Base-by-base conservation (phyloP, 176 grass and related monocot genomes). In the Dactylis glomerata region DNA sequence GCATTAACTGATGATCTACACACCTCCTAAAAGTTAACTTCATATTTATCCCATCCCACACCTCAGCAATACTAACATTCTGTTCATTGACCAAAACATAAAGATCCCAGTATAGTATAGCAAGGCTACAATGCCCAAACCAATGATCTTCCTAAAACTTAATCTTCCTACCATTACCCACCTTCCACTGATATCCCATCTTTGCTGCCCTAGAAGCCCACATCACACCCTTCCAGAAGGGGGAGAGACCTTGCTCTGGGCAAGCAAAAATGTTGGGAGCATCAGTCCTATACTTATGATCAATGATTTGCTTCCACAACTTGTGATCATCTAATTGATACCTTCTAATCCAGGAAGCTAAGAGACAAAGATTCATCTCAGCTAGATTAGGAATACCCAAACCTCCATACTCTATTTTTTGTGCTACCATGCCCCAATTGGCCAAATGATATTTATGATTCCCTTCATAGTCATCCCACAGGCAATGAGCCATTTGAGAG, bases 211-310 rank as follows among this genome's bases (percentile, higher is more conserved):
- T 31, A 4, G 28, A 1, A 19, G 62, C 30, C 31, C 62, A 66
- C 1, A 66, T 3, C 0, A 34, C 31, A 5, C 30, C 14, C 20
- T 66, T 66, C 62, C 31, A 34, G 3, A 66, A 66, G 3, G 27
- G 62, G 2, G 15, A 34, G 0, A 14, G 1, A 1, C 3, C 8
- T 0, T 0, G 28, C 1, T 62, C 58, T 0, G 3, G 3, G 5
- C 11, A 62, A 1, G 58, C 11, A 5, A 62, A 30, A 0, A 30
- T 62, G 6, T 62, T 62, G 5, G 58, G 58, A 12, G 13, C 5
- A 13, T 30, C 1, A 28, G 58, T 1, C 15, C 12, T 62, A 62
- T 31, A 62, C 3, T 15, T 62, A 15, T 1, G 5, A 14, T 62
- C 26, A 62, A 62, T 31, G 0, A 62, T 62, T 5, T 62, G 58